phyloP scores from a whole-genome alignment of 2,329 filamentous ascomycete genomes.

The Pseudopyrenochaeta lycopersici region DNA sequence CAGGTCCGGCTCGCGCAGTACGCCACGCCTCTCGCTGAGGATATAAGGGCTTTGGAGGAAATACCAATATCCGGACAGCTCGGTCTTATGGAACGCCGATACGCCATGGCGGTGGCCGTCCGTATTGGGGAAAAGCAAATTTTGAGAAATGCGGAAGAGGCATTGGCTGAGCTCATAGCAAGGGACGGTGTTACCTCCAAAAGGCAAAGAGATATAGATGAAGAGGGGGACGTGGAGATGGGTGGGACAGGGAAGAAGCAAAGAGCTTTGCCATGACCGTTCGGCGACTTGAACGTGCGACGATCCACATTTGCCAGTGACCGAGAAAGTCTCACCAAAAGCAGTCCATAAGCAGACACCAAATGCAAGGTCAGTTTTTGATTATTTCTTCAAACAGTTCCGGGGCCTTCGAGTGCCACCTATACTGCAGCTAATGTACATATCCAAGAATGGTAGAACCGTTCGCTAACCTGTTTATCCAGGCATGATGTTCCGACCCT shows the following conservation, averaged over 20 bases:
- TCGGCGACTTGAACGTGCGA: not conserved
- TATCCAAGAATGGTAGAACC: constrained; percentile 25
- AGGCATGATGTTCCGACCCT: constrained; percentile 13
- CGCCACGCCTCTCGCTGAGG: constrained; percentile 61
- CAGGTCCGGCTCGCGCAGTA: constrained; percentile 59
- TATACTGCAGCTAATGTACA: constrained; percentile 18
- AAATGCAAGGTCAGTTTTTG: constrained; percentile 27
- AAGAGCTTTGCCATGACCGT: constrained; percentile 20
- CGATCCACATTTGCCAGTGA: not conserved
- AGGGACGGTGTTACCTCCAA: constrained; percentile 39
- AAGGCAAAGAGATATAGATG: constrained; percentile 34
- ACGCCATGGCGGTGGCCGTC: constrained; percentile 71
- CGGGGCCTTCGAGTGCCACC: constrained; percentile 1
- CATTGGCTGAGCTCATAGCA: constrained; percentile 34
- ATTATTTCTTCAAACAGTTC: constrained; percentile 14
- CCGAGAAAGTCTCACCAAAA: not conserved
- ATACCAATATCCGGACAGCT: constrained; percentile 38
- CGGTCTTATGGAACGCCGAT: constrained; percentile 32
- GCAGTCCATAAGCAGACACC: not conserved
- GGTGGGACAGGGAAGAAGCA: constrained; percentile 38
- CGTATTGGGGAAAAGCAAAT: constrained; percentile 77
- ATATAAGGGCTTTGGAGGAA: constrained; percentile 56
- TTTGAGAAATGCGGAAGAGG: constrained; percentile 62
- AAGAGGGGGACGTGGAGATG: constrained; percentile 38
- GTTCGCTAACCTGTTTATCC: constrained; percentile 9